phyloP scores from a whole-genome alignment of 1,284 basidiomycete species.

The Thelephora terrestris region DNA sequence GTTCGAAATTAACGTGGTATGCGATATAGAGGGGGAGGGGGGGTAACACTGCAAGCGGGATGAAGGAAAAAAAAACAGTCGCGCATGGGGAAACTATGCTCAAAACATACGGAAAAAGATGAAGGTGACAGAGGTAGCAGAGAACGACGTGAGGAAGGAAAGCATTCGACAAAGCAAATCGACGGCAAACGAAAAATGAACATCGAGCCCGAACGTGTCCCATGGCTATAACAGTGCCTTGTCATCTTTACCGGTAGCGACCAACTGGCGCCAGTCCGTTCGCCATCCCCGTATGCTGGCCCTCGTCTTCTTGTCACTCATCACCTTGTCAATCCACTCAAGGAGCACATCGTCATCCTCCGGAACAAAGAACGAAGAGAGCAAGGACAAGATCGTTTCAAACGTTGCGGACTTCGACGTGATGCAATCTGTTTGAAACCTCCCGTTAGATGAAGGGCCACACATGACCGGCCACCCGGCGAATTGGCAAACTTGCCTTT shows the following conservation, averaged over 20 bases:
- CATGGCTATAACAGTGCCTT: slow-evolving; percentile 47
- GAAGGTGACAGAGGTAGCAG: too few relatives aligned
- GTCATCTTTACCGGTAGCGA: slow-evolving; percentile 53
- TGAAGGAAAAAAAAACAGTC: slow-evolving; percentile 6
- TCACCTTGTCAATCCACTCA: slow-evolving; percentile 68
- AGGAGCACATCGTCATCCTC: slow-evolving; percentile 79
- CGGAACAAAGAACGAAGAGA: slow-evolving; percentile 88
- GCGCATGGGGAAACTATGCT: slow-evolving; percentile 4
- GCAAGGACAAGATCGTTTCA: slow-evolving; percentile 79
- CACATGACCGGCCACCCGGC: too few relatives aligned
- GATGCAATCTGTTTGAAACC: slow-evolving; percentile 55
- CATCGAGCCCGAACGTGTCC: too few relatives aligned
- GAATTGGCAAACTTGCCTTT: slow-evolving; percentile 38
- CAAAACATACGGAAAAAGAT: too few relatives aligned
- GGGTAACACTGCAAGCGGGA: too few relatives aligned
- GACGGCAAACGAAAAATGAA: too few relatives aligned
- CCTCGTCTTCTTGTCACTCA: slow-evolving; percentile 62
- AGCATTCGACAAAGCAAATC: too few relatives aligned
- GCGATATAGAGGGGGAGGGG: too few relatives aligned
- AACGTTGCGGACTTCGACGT: slow-evolving; percentile 73
- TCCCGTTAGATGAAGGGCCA: too few relatives aligned
- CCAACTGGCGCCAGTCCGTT: slow-evolving; percentile 61
- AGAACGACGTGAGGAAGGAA: too few relatives aligned
- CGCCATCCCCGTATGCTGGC: slow-evolving; percentile 65
- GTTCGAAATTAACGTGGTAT: too few relatives aligned